phyloP scores from a whole-genome alignment of 1,284 basidiomycete species.

The Trametes versicolor region DNA sequence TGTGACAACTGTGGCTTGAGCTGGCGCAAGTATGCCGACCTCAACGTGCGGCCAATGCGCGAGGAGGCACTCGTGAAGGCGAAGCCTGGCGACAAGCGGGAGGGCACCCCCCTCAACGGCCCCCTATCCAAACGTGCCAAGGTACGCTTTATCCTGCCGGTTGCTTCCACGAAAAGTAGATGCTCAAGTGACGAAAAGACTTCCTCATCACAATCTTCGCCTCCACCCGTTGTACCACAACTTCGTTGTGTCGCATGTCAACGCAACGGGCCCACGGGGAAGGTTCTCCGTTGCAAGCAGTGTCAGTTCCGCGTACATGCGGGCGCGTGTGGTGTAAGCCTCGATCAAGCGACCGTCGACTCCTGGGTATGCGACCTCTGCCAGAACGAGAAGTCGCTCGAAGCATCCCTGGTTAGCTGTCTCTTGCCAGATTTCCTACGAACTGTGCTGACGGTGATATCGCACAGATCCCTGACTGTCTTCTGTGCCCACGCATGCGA shows the following conservation, averaged over 20 bases:
- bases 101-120: constrained; percentile 77
- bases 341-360: constrained; percentile 68
- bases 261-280: constrained; percentile 75
- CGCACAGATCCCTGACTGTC: constrained; percentile 72
- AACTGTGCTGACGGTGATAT: background rate
- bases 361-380: constrained; percentile 89
- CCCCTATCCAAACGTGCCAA: constrained; percentile 72
- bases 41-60: constrained; percentile 75
- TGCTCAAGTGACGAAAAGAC: constrained; percentile 50
- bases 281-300: constrained; percentile 82
- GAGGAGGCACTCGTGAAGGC: constrained; percentile 68
- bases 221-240: constrained; percentile 64
- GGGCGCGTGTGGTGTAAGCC: constrained; percentile 76
- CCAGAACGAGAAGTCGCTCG: constrained; percentile 79
- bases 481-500: constrained; percentile 73
- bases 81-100: constrained; percentile 72
- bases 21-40: constrained; percentile 91
- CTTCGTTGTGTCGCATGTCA: constrained; percentile 81
- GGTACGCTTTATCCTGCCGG: constrained; percentile 52
- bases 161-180: background rate
- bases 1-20: constrained; percentile 84
- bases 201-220: constrained; percentile 58
- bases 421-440: background rate
- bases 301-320: constrained; percentile 79
- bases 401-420: constrained; percentile 76